These are phyloP conservation scores for Cucumis sativus DNA, from an alignment of 306 rosid species.

Conservation along the genomic window Cucumber_9930_V3 NC_026660.2:602001-602500, in stretches of 20 bases:
- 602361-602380: too few species aligned
- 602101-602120: too few species aligned
- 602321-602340: too few species aligned
- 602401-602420: too few species aligned
- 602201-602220: constrained; percentile 44
- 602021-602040: not conserved
- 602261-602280: not conserved
- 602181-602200: constrained; percentile 35
- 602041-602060: not conserved
- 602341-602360: too few species aligned
- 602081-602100: not conserved
- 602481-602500: too few species aligned
- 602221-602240: constrained; percentile 61
- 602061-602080: constrained; percentile 18
- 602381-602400: too few species aligned
- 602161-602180: constrained; percentile 13
- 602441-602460: too few species aligned
- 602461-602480: too few species aligned
- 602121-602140: constrained; percentile 18
- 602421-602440: too few species aligned
- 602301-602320: too few species aligned
- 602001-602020: not conserved
- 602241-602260: constrained; percentile 54
- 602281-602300: too few species aligned
- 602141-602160: constrained; percentile 15